Evolutionary conservation across 192 early-diverging fungal species (phyloP).

Genomic region (Coemansia erecta): DNA sequence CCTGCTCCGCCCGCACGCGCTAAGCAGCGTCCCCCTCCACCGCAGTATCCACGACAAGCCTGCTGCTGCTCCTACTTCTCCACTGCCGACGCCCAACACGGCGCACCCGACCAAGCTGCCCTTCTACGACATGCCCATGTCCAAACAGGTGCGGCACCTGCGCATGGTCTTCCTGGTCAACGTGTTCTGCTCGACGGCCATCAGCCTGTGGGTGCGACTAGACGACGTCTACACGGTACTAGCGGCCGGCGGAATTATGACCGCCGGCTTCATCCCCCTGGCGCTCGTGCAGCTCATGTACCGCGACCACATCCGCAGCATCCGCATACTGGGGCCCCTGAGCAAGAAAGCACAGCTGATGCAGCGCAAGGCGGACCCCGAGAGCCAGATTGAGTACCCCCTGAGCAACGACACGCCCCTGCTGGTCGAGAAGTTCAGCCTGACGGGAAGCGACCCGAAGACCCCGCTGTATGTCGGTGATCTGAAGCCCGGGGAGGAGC

Average conservation of each 20-base stretch:
- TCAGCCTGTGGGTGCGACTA: slow-evolving; percentile 28
- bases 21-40: not conserved
- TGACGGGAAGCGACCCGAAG: slow-evolving; percentile 25
- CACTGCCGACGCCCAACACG: not conserved
- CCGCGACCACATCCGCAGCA: slow-evolving; percentile 33
- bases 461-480: slow-evolving; percentile 31
- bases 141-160: slow-evolving; percentile 19
- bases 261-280: slow-evolving; percentile 38
- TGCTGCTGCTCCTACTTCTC: not conserved
- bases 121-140: slow-evolving; percentile 51
- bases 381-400: slow-evolving; percentile 40
- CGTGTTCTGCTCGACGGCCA: slow-evolving; percentile 19
- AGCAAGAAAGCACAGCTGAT: slow-evolving; percentile 10
- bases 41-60: too few relatives aligned
- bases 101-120: slow-evolving; percentile 22
- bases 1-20: too few relatives aligned
- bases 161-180: slow-evolving; percentile 43
- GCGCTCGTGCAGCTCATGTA: slow-evolving; percentile 27
- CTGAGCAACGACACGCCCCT: slow-evolving; percentile 32
- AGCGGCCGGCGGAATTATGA: slow-evolving; percentile 21
- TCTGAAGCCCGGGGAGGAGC: slow-evolving; percentile 23
- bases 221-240: slow-evolving; percentile 37
- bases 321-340: slow-evolving; percentile 37
- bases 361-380: slow-evolving; percentile 10
- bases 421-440: slow-evolving; percentile 27